phyloP scores from a whole-genome alignment of 805 yeast genomes.

The Peterozyma toletana region DNA sequence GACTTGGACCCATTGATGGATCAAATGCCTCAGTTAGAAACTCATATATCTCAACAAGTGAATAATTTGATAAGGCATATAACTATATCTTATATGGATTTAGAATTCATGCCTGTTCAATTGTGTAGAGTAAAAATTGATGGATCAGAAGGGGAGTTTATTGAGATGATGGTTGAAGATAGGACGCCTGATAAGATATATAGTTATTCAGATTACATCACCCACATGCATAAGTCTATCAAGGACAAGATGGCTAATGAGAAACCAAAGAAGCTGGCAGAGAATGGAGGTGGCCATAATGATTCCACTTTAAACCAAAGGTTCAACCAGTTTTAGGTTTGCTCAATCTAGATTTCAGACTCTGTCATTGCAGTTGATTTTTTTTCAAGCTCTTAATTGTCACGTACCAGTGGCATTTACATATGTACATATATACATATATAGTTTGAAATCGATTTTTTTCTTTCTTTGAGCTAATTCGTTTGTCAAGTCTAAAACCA shows the following conservation, averaged over 20 bases:
- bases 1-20: slow-evolving; percentile 42
- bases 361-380: too few species aligned
- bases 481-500: too few species aligned
- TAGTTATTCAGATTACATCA: slow-evolving; percentile 61
- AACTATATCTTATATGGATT: slow-evolving; percentile 28
- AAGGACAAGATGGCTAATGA: slow-evolving; percentile 44
- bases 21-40: slow-evolving; percentile 63
- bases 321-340: not conserved
- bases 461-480: too few species aligned
- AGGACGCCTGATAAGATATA: slow-evolving; percentile 42
- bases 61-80: slow-evolving; percentile 55
- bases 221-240: slow-evolving; percentile 59
- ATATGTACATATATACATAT: too few species aligned
- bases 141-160: slow-evolving; percentile 48
- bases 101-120: slow-evolving; percentile 40
- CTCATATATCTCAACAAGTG: slow-evolving; percentile 63
- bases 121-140: slow-evolving; percentile 62
- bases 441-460: too few species aligned
- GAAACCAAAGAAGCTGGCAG: slow-evolving; percentile 4
- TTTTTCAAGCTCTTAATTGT: too few species aligned
- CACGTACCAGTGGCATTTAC: too few species aligned
- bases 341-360: not conserved
- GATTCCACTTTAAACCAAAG: not conserved
- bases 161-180: slow-evolving; percentile 70
- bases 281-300: not conserved